Conservation (phyloP, 164 flowering plant species). For the Akebia trifoliata region DNA sequence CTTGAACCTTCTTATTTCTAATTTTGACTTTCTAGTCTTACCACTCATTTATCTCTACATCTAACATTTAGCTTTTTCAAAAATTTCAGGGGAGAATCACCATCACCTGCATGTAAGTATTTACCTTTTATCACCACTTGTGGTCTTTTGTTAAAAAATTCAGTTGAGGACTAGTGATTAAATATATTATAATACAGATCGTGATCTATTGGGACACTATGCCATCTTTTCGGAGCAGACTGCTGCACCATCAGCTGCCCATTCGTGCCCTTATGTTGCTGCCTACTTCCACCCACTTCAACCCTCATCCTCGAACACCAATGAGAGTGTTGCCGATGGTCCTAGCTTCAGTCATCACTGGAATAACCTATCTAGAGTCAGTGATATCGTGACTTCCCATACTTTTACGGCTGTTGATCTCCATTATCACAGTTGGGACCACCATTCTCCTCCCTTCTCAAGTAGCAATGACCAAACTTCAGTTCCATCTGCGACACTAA, state of each 20-base stretch:
- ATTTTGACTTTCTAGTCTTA: too few species aligned
- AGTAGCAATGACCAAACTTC: conserved; percentile 44
- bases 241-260: conserved; percentile 61
- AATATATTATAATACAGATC: conserved; percentile 45
- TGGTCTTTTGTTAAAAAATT: background rate
- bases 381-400: conserved; percentile 35
- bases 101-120: conserved; percentile 49
- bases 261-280: conserved; percentile 79
- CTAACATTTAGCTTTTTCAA: conserved; percentile 15
- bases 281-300: conserved; percentile 68
- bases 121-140: background rate
- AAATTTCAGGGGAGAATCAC: conserved; percentile 59
- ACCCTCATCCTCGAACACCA: conserved; percentile 60
- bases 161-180: background rate
- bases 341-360: conserved; percentile 55
- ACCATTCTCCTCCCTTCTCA: conserved; percentile 22
- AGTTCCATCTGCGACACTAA: conserved; percentile 30
- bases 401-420: conserved; percentile 36
- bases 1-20: too few species aligned
- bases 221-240: conserved; percentile 68
- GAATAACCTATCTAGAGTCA: conserved; percentile 51
- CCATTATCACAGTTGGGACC: conserved; percentile 25
- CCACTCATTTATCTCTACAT: too few species aligned
- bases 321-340: conserved; percentile 56
- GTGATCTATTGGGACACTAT: conserved; percentile 67